Conservation (phyloP, 2,329 filamentous ascomycete genomes). For the Arthrobotrys iridis region DNA sequence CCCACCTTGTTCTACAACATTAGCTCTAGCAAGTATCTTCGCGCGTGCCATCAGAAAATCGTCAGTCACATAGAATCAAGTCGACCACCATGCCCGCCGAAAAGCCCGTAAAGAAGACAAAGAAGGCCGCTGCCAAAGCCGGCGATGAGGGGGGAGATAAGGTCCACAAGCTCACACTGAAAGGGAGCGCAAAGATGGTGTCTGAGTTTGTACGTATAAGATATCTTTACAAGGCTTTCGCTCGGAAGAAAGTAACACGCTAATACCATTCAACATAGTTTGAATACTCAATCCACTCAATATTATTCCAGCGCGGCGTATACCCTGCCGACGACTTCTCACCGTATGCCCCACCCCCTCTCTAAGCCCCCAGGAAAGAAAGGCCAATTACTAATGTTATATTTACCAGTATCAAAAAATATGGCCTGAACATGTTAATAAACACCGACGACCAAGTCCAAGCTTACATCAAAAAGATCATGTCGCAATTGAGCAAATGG, state of each 20-base stretch:
- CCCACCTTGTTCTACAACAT: conserved; percentile 29
- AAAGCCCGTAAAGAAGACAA: conserved; percentile 60
- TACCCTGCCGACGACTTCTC: conserved; percentile 97
- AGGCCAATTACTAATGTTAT: conserved; percentile 60
- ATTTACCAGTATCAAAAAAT: conserved; percentile 80
- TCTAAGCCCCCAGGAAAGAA: not conserved
- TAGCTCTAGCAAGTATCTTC: not conserved
- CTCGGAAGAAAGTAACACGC: not conserved
- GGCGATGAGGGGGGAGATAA: conserved; percentile 73
- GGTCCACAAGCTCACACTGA: conserved; percentile 91
- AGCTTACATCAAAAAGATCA: conserved; percentile 99
- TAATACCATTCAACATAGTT: conserved; percentile 68
- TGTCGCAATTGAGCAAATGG: conserved; percentile 97
- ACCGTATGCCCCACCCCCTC: conserved; percentile 68
- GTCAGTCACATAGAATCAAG: not conserved
- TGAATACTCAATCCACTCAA: conserved; percentile 97
- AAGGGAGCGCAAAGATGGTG: conserved; percentile 84
- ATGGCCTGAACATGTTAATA: conserved; percentile 98
- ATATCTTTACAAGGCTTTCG: not conserved
- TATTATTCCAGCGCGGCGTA: conserved; percentile 73
- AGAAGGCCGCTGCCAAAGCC: conserved; percentile 63
- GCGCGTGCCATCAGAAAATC: not conserved
- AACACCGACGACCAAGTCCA: conserved; percentile 98
- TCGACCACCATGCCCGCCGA: conserved; percentile 53
- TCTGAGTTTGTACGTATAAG: conserved; percentile 83